Percentiles rank a stretch among this genome's conserved stretches.
These are phyloP conservation scores for Quaeritorhiza haematococci DNA, from an alignment of 371 early-diverging fungal species.

Conservation along the genomic window DNA sequence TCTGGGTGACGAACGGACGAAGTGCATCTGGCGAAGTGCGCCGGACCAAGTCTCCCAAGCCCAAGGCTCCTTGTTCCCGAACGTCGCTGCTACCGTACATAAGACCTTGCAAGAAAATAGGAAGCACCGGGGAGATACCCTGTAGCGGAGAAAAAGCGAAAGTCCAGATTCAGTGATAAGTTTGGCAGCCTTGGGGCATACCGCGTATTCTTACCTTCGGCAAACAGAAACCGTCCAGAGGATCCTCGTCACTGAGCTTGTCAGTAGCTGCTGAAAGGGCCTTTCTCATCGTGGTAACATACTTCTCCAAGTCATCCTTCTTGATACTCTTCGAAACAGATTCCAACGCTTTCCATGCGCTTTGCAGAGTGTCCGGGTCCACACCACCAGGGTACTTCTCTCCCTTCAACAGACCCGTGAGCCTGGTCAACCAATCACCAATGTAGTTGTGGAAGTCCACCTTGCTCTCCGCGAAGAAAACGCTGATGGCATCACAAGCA, in stretches of 20 bases:
- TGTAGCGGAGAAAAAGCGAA: constrained; percentile 1
- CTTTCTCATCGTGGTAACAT: constrained; percentile 66
- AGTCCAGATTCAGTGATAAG: neutral
- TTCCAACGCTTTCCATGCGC: constrained; percentile 75
- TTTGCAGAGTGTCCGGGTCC: constrained; percentile 49
- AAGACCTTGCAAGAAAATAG: constrained; percentile 90
- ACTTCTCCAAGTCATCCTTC: constrained; percentile 80
- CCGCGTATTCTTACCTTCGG: too few relatives aligned
- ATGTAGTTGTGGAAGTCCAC: constrained; percentile 53
- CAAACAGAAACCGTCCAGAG: constrained; percentile 77
- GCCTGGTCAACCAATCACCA: constrained; percentile 74
- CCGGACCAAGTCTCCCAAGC: constrained; percentile 74
- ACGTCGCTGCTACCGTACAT: constrained; percentile 83
- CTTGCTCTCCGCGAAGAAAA: constrained; percentile 63
- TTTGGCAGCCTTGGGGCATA: neutral
- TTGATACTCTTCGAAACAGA: constrained; percentile 73
- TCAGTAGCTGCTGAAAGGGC: constrained; percentile 60
- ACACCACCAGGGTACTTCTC: constrained; percentile 29
- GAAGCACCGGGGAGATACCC: constrained; percentile 84
- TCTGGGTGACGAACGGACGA: constrained; percentile 86
- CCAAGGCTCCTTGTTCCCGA: constrained; percentile 82
- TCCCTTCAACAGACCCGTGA: constrained; percentile 67
- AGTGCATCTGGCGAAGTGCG: constrained; percentile 72
- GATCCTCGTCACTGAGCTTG: constrained; percentile 33
- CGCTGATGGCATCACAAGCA: constrained; percentile 42